A percentile compares a stretch with the other conserved stretches of the same genome.
These are phyloP conservation scores for Neocatenulostroma microsporum DNA, from an alignment of 2,329 filamentous ascomycete genomes.

Conservation along the genomic window DNA sequence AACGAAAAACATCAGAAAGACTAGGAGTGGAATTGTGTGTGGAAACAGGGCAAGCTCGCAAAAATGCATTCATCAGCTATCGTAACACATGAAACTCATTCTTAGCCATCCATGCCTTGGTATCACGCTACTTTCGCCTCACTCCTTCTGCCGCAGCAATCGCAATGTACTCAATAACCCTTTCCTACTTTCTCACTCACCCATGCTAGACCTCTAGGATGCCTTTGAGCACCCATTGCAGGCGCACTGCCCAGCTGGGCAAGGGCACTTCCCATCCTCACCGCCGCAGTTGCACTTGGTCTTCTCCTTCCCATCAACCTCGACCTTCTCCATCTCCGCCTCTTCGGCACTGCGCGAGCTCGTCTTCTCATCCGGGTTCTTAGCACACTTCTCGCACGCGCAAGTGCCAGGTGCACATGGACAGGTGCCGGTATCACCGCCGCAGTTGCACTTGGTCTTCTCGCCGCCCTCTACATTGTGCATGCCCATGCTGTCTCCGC, in stretches of 20 bases:
- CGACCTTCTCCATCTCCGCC: slow-evolving; percentile 42
- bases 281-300: slow-evolving; percentile 46
- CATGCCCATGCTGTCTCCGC: slow-evolving; percentile 44
- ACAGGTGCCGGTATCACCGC: slow-evolving; percentile 36
- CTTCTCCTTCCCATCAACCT: slow-evolving; percentile 39
- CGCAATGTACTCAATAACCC: too few species aligned
- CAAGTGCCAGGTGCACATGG: slow-evolving; percentile 43
- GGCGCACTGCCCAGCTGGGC: slow-evolving; percentile 41
- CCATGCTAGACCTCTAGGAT: background rate
- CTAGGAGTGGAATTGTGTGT: too few species aligned
- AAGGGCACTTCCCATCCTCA: slow-evolving; percentile 39
- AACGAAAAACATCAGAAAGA: too few species aligned
- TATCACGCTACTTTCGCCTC: too few species aligned
- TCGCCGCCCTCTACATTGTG: slow-evolving; percentile 35
- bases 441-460: slow-evolving; percentile 44
- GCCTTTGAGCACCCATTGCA: slow-evolving; percentile 42
- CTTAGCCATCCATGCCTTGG: background rate
- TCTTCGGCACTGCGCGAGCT: slow-evolving; percentile 20
- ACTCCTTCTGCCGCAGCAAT: too few species aligned
- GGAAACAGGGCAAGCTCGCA: too few species aligned
- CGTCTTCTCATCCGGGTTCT: slow-evolving; percentile 30
- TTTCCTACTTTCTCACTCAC: background rate
- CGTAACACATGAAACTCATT: background rate
- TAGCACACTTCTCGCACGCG: slow-evolving; percentile 41
- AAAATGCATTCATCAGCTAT: background rate